Conservation (phyloP, 2,329 filamentous ascomycete genomes). For the Penicillium sp. region DNA sequence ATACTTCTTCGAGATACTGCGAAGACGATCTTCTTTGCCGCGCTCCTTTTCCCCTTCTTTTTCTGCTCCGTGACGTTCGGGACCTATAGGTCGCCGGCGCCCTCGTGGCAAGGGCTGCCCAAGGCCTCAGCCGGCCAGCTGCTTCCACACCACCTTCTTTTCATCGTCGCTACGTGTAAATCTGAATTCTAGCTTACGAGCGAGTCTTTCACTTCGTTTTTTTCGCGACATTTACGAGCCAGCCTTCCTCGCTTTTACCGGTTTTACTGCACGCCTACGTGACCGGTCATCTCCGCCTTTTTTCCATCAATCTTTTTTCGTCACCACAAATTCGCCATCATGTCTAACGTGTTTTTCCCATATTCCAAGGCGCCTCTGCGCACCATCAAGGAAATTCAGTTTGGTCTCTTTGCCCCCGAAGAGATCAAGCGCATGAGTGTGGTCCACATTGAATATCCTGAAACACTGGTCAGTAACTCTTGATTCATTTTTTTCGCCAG, state of each 20-base stretch:
- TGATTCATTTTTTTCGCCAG: too few species aligned
- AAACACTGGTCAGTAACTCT: slow-evolving; percentile 71
- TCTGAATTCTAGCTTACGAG: slow-evolving; percentile 8
- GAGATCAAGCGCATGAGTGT: slow-evolving; percentile 99
- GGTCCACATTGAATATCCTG: slow-evolving; percentile 92
- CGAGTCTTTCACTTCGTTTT: slow-evolving; percentile 15
- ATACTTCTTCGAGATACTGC: slow-evolving; percentile 31
- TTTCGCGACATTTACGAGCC: slow-evolving; percentile 16
- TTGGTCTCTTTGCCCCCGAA: slow-evolving; percentile 93
- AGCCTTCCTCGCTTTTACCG: slow-evolving; percentile 13
- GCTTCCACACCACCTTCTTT: slow-evolving; percentile 30
- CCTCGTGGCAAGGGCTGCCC: slow-evolving; percentile 49
- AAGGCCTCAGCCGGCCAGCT: slow-evolving; percentile 44
- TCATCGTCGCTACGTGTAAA: slow-evolving; percentile 28
- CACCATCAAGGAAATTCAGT: slow-evolving; percentile 98
- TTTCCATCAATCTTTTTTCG: slow-evolving; percentile 10
- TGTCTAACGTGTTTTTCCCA: slow-evolving; percentile 89
- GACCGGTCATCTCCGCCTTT: slow-evolving; percentile 9
- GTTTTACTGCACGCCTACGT: slow-evolving; percentile 10
- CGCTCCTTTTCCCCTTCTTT: slow-evolving; percentile 27
- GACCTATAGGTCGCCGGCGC: slow-evolving; percentile 40
- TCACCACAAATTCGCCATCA: slow-evolving; percentile 50
- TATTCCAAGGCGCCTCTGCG: slow-evolving; percentile 94
- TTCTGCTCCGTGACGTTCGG: slow-evolving; percentile 35
- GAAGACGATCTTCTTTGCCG: slow-evolving; percentile 25